Base-by-base conservation (phyloP, 2,329 filamentous ascomycete genomes). In the Colletotrichum viniferum region DNA sequence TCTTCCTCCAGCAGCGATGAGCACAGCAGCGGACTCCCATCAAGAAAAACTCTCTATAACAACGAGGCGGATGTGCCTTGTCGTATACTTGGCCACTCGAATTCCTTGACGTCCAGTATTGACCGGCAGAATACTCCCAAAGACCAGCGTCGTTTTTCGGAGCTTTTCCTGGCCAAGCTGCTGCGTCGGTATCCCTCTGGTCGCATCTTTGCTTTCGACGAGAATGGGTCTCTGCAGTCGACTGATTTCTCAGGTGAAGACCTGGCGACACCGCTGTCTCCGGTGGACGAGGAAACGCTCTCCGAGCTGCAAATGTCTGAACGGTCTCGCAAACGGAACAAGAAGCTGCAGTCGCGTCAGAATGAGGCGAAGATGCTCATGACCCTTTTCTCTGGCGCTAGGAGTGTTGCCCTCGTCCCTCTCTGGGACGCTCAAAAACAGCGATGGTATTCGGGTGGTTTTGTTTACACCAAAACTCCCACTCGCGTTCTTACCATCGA, bases 371-470 rank as follows among this genome's bases (percentile, higher is more conserved):
- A 77, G 9, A 69, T 81, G 6, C 80, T 89, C 4, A 74, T 81
- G 0, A 73, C 79, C 4, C 79, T 84, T 0, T 86, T 90, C 8
- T 85, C 87, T 0, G 83, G 82, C 0, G 87, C 87, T 1, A 82
- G 87, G 5, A 88, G 86, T 26, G 80, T 90, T 1, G 85, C 85
- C 0, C 84, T 89, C 55, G 81, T 89, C 2, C 88, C 88, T 1
- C 78, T 90, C 0, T 90, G 88, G 87, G 86, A 89, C 68, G 77
- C 83, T 0, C 81, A 84, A 8, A 84, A 83, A 71, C 84, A 88
- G 43, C 81, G 87, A 13, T 89, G 87, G 86, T 89, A 86, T 73
- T 85, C 88, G 0, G 88, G 86, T 1, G 86, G 86, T 7, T 88
- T 91, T 56, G 81, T 87, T 5, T 90, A 89, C 83, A 90, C 89